Conservation (phyloP, 352 stramenopile species). For the Phytophthora colocasiae region DNA sequence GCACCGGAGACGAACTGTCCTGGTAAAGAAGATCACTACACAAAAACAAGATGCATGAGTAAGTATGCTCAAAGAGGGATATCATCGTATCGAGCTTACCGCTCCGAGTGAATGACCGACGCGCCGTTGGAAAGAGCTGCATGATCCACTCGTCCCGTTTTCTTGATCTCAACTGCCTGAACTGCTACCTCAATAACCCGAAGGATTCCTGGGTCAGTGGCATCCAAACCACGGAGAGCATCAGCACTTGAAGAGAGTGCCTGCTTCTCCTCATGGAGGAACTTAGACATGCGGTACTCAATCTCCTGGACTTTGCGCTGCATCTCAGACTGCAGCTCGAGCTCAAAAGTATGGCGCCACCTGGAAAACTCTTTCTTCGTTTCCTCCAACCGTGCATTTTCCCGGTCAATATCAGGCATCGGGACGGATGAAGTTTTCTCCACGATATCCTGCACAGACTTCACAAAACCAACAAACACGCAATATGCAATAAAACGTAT, state of each 20-base stretch:
- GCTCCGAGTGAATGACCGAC: conserved; percentile 60
- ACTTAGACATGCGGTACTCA: conserved; percentile 65
- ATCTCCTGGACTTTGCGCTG: conserved; percentile 61
- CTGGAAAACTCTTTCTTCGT: conserved; percentile 40
- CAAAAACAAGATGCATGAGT: conserved; percentile 3
- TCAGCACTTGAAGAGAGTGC: conserved; percentile 58
- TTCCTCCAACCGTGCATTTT: conserved; percentile 18
- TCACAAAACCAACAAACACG: conserved; percentile 5
- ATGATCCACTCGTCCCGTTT: conserved; percentile 64
- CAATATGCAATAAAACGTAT: conserved; percentile 3
- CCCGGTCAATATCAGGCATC: conserved; percentile 3
- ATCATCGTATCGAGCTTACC: conserved; percentile 34
- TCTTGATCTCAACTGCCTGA: conserved; percentile 67
- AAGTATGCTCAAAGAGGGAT: neutral
- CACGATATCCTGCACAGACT: conserved; percentile 36
- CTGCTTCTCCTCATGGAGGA: conserved; percentile 69
- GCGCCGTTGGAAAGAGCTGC: conserved; percentile 75
- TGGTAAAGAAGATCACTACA: conserved; percentile 66
- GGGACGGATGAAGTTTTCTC: conserved; percentile 19
- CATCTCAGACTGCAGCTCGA: conserved; percentile 55
- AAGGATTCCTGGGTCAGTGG: conserved; percentile 56
- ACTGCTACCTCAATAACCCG: conserved; percentile 54
- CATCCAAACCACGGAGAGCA: conserved; percentile 56
- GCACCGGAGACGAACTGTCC: conserved; percentile 39
- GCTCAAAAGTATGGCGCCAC: conserved; percentile 43